Conservation (phyloP, 768 basidiomycete species). For the Leccinum fibrillosum region DNA sequence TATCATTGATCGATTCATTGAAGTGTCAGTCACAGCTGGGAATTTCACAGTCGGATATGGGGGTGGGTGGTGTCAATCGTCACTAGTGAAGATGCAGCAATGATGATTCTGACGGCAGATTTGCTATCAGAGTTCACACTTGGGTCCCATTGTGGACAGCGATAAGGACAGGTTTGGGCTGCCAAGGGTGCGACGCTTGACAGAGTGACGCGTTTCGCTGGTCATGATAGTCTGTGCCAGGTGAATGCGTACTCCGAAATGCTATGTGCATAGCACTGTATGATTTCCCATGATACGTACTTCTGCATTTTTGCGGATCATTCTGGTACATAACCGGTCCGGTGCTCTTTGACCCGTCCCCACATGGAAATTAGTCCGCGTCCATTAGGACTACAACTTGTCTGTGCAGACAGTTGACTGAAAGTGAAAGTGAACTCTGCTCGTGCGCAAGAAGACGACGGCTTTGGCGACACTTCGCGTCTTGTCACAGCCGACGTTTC, state of each 20-base stretch:
- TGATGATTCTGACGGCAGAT: background rate
- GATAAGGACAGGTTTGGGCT: background rate
- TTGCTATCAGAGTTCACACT: background rate
- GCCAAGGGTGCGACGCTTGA: background rate
- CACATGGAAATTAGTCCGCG: background rate
- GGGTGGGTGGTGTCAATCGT: constrained; percentile 1
- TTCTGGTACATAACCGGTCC: background rate
- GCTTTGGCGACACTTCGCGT: background rate
- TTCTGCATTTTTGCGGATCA: background rate
- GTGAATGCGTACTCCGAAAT: background rate
- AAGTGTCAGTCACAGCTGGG: constrained; percentile 3
- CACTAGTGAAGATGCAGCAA: background rate
- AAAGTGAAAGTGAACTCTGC: background rate
- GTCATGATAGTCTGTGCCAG: background rate
- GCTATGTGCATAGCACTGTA: background rate
- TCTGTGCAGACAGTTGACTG: constrained; percentile 1
- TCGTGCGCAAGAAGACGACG: background rate
- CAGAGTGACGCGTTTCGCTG: background rate
- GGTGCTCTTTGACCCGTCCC: background rate
- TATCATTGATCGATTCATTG: background rate
- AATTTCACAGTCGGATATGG: constrained; percentile 4
- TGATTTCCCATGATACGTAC: background rate
- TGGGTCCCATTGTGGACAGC: background rate
- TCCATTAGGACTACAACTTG: background rate
- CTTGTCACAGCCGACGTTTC: constrained; percentile 7